Evolutionary conservation across 768 basidiomycete species (phyloP).

Genomic region (Boletus bicolor): DNA sequence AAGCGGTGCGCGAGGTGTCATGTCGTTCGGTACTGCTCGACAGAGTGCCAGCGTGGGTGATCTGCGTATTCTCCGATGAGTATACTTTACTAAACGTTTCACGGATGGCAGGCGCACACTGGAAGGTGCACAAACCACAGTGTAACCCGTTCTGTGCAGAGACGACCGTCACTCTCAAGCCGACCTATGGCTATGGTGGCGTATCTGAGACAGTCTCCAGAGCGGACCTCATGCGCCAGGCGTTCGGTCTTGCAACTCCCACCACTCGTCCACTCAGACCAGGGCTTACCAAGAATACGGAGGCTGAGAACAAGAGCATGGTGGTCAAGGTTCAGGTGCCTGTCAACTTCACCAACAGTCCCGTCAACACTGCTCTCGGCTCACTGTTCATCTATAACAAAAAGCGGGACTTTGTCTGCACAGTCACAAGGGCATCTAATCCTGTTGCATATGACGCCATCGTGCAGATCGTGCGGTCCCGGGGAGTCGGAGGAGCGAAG

Average conservation of each 20-base stretch:
- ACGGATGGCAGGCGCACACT: conserved; percentile 37
- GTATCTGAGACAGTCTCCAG: conserved; percentile 21
- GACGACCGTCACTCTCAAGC: conserved; percentile 47
- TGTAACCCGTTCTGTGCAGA: conserved; percentile 45
- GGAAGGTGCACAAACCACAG: conserved; percentile 45
- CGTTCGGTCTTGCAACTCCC: conserved; percentile 28
- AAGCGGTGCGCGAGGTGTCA: conserved; percentile 46
- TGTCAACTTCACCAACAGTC: conserved; percentile 6
- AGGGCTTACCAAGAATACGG: conserved; percentile 22
- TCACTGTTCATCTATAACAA: conserved; percentile 48
- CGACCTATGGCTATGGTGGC: conserved; percentile 39
- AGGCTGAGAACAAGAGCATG: conserved; percentile 36
- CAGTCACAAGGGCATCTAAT: conserved; percentile 33
- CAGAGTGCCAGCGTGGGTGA: conserved; percentile 50
- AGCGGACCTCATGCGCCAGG: conserved; percentile 30
- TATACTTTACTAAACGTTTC: background rate
- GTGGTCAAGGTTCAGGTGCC: conserved; percentile 57
- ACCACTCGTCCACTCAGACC: conserved; percentile 17
- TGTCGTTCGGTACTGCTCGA: conserved; percentile 49
- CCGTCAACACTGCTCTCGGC: conserved; percentile 11
- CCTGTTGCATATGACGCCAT: conserved; percentile 41
- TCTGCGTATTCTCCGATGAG: background rate
- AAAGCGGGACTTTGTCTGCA: conserved; percentile 52
- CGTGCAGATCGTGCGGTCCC: conserved; percentile 35
- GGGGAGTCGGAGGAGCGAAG: conserved; percentile 43